phyloP scores from a whole-genome alignment of 2,329 filamentous ascomycete species.

The Thermoascus crustaceus region DNA sequence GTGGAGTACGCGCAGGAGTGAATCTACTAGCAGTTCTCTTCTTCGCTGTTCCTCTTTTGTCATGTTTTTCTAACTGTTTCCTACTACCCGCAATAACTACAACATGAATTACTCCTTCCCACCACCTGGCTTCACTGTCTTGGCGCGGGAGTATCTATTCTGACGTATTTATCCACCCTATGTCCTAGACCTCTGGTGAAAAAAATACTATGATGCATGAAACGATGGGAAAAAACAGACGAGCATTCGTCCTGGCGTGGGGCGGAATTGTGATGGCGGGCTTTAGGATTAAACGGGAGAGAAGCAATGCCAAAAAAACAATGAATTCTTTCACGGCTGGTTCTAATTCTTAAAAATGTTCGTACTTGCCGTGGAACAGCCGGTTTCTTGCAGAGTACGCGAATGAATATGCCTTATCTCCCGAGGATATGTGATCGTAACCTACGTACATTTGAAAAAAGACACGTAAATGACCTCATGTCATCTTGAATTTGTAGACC shows the following conservation, averaged over 20 bases:
- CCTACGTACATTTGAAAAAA: no score
- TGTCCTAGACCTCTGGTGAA: slow-evolving; percentile 1
- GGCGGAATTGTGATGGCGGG: slow-evolving; percentile 2
- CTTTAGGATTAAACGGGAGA: slow-evolving; percentile 1
- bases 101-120: slow-evolving; percentile 17
- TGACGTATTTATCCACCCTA: no score
- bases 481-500: neutral
- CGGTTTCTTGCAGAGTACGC: no score
- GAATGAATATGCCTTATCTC: no score
- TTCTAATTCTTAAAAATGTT: no score
- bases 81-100: slow-evolving; percentile 31
- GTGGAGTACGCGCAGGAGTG: slow-evolving; percentile 42
- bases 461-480: neutral
- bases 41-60: slow-evolving; percentile 16
- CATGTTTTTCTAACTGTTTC: slow-evolving; percentile 16
- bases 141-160: neutral
- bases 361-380: no score
- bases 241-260: neutral
- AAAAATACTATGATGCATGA: slow-evolving; percentile 1
- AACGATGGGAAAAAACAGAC: neutral
- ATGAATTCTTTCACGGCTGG: no score
- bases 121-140: slow-evolving; percentile 1
- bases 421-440: no score
- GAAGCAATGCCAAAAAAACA: slow-evolving; percentile 1
- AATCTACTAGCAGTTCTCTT: slow-evolving; percentile 25